Conservation (phyloP, 306 rosid genomes). For the Malus sieversii region DNA sequence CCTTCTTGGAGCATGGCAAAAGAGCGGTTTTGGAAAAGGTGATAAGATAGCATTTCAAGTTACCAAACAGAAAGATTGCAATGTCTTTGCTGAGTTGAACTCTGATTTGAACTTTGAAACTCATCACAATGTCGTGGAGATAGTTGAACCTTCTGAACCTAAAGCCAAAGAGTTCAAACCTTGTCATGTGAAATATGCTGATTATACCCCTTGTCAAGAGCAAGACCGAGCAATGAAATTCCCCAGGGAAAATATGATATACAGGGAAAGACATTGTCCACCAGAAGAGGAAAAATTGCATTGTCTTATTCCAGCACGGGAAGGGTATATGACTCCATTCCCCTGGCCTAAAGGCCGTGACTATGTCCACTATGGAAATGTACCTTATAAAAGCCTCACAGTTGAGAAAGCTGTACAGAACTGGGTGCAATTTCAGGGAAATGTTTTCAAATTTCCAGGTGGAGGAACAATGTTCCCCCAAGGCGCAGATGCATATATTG, state of each 20-base stretch:
- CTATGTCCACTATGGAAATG: slow-evolving; percentile 80
- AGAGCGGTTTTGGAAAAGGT: slow-evolving; percentile 78
- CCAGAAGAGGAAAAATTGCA: slow-evolving; percentile 64
- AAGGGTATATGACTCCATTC: slow-evolving; percentile 75
- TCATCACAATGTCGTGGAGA: slow-evolving; percentile 54
- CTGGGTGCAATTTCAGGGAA: slow-evolving; percentile 87
- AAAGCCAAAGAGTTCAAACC: slow-evolving; percentile 64
- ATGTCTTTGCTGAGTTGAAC: slow-evolving; percentile 19
- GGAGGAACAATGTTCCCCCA: slow-evolving; percentile 99
- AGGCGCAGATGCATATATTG: slow-evolving; percentile 84
- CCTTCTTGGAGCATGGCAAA: slow-evolving; percentile 97
- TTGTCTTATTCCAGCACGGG: slow-evolving; percentile 91
- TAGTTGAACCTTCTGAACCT: slow-evolving; percentile 42
- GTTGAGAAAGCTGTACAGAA: slow-evolving; percentile 95
- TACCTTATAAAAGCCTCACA: slow-evolving; percentile 72
- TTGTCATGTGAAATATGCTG: slow-evolving; percentile 52
- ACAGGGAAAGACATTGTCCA: slow-evolving; percentile 98
- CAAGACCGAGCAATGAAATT: slow-evolving; percentile 93
- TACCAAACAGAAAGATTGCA: slow-evolving; percentile 62
- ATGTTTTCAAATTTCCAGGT: slow-evolving; percentile 93
- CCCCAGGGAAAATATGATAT: slow-evolving; percentile 92
- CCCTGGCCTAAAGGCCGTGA: slow-evolving; percentile 99
- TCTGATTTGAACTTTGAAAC: slow-evolving; percentile 63
- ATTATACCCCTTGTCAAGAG: slow-evolving; percentile 98
- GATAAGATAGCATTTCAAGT: slow-evolving; percentile 62